Evolutionary conservation across 139 green algal species (phyloP).

Genomic region (Asterochloris erici): DNA sequence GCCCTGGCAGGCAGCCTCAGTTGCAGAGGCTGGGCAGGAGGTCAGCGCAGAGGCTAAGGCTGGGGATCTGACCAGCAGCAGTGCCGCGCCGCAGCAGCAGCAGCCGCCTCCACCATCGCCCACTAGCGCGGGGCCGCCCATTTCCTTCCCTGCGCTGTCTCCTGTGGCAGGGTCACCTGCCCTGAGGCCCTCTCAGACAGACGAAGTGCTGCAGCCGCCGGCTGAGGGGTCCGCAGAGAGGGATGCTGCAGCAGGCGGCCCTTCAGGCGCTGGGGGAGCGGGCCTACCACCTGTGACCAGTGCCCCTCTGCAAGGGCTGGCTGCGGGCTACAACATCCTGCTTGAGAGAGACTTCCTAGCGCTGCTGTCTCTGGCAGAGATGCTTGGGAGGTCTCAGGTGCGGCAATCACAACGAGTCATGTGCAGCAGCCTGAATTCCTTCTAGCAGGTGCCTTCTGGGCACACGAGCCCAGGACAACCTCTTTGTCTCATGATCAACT

Average conservation of each 20-base stretch:
- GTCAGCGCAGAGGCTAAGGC: no score
- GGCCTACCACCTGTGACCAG: constrained; percentile 25
- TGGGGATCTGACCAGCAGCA: no score
- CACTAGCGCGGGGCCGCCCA: no score
- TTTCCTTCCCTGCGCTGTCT: no score
- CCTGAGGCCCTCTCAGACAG: not conserved
- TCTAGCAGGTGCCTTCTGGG: not conserved
- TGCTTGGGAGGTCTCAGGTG: constrained; percentile 12
- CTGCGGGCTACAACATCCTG: not conserved
- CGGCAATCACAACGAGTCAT: not conserved
- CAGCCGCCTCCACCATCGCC: no score
- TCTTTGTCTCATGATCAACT: not conserved
- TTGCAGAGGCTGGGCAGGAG: no score
- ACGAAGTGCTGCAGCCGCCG: not conserved
- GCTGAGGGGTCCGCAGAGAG: not conserved
- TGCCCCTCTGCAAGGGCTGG: constrained; percentile 17
- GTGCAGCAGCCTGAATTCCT: not conserved
- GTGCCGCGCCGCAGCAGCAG: no score
- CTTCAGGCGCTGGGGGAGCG: not conserved
- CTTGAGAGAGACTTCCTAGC: constrained; percentile 26
- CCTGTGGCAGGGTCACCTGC: no score
- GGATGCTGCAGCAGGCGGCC: not conserved
- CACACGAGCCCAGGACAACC: not conserved
- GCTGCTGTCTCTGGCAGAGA: constrained; percentile 26
- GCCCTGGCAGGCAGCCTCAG: no score